These are phyloP conservation scores for Suhomyces terraborum DNA, from an alignment of 1,139 yeast species.

Conservation along the genomic window DNA sequence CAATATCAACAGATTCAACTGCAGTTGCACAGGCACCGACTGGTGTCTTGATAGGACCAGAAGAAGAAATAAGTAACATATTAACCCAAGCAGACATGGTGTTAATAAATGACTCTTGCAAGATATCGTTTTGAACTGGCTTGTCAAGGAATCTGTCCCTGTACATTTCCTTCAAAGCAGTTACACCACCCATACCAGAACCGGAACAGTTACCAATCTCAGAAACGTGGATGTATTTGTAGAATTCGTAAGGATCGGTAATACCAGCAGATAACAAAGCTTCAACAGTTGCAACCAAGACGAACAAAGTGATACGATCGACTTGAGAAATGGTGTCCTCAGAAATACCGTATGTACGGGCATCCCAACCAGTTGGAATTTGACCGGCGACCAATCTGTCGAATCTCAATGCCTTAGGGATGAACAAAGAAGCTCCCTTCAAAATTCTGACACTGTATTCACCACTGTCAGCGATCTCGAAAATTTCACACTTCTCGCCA, in stretches of 20 bases:
- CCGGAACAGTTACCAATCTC: slow-evolving; percentile 99
- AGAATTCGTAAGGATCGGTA: slow-evolving; percentile 97
- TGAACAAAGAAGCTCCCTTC: slow-evolving; percentile 87
- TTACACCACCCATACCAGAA: slow-evolving; percentile 99
- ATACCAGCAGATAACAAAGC: slow-evolving; percentile 92
- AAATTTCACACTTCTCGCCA: slow-evolving; percentile 90
- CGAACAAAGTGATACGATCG: slow-evolving; percentile 91
- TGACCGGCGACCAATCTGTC: slow-evolving; percentile 98
- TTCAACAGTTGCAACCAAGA: slow-evolving; percentile 91
- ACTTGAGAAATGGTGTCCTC: slow-evolving; percentile 94
- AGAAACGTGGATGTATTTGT: slow-evolving; percentile 95
- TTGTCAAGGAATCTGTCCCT: slow-evolving; percentile 87
- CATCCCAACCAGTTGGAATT: slow-evolving; percentile 98
- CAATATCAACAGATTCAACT: slow-evolving; percentile 93
- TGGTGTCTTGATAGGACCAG: slow-evolving; percentile 98
- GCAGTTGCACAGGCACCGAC: slow-evolving; percentile 99
- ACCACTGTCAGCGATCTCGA: slow-evolving; percentile 85
- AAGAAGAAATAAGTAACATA: slow-evolving; percentile 94
- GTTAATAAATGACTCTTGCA: slow-evolving; percentile 97
- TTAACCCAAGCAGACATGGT: slow-evolving; percentile 99
- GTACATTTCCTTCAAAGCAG: slow-evolving; percentile 97
- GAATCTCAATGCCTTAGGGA: slow-evolving; percentile 94
- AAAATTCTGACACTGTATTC: slow-evolving; percentile 88
- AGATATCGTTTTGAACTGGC: slow-evolving; percentile 94
- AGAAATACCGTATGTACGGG: slow-evolving; percentile 89